Evolutionary conservation across 1,139 yeast genomes (phyloP), one percentile per base, ranked within the genome.

Genomic region (Arxiozyma slooffiae): DNA sequence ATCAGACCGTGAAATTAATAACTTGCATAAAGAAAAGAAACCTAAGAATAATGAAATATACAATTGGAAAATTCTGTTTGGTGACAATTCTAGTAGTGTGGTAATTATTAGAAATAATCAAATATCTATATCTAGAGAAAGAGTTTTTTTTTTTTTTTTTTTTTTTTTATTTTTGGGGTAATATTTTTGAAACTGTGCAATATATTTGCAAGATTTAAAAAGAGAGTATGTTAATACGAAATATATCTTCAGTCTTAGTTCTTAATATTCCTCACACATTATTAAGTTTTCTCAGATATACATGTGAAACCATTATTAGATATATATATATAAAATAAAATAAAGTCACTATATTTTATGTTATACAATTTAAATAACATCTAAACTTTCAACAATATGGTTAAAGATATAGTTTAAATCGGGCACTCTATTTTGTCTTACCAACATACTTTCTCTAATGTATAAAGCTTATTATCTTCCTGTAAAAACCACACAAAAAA

Each of bases 51-150:
- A 72, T 26, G 63, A 62, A 20, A 37, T 67, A 7, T 75, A 94
- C 1, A 67, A 63, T 3, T 87, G 92, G 78, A 52, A 58, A 1
- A 57, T 79, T 69, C 74, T 79, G 1, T 67, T 80, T 23, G 83
- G 80, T 51, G 58, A 60, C 44, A 53, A 54, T 23, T 53, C 56
- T 26, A 82, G 89, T 0, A 74, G 72, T 48, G 67, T 86, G 1
- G 67, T 67, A 3, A 72, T 85, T 21, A 76, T 76, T 51, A 89
- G 95, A 16, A 72, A 82, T 1, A 85, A 79, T 7, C 77, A 78
- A 1, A 77, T 78, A 55, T 85, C 82, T 60, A 66, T 71, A 17
- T 86, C 85, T 63, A 76, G 76, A 54, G 89, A 86, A 67, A 75
- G 74, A 54, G n/a, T n/a, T n/a, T n/a, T n/a, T n/a, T n/a, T n/a